Base-by-base conservation (phyloP, 441 rosid genomes). In the Gossypium aridum region DNA sequence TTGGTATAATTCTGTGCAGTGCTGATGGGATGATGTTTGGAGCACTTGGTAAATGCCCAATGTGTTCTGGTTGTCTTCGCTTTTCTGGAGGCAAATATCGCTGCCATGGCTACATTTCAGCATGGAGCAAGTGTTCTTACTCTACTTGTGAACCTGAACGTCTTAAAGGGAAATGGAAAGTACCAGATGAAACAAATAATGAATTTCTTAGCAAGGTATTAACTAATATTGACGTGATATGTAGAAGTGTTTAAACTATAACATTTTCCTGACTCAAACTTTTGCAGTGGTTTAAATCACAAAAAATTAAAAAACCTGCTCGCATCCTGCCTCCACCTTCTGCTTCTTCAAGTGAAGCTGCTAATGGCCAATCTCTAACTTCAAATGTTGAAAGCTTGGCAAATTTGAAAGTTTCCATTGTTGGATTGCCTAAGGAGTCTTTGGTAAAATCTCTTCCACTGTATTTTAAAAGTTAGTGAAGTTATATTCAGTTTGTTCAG, bases 11-110 rank as follows among this genome's bases (percentile, higher is more conserved):
- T 76, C 63, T 85, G 71, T 78, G 73, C 76, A 93, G 99, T 83
- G 93, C 94, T 69, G 97, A 96, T 85, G 98, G 98, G 70, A 96
- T 96, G 98, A 80, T 92, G 84, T 92, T 93, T 86, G 99, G 97
- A 82, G 89, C 89, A 70, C 97, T 96, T 73, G 87, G 84, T 64
- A 76, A 54, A 60, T 96, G 98, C 84, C 91, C 91, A 8, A 66
- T 88, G 49, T 96, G 98, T 85, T 84, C 93, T 68, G 85, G 96
- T 76, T 78, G 81, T 70, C 91, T 96, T 83, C 86, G 78, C 59
- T 92, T 79, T 83, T 90, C 91, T 66, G 97, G 99, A 76, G 94
- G 94, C 83, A 39, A 82, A 76, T 93, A 92, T 77, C 83, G 84
- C 63, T 96, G 99, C 83, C 72, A 60, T 75, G 97, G 98, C 19